phyloP scores from a whole-genome alignment of 345 rosid species.

The Arabidopsis arenosa region DNA sequence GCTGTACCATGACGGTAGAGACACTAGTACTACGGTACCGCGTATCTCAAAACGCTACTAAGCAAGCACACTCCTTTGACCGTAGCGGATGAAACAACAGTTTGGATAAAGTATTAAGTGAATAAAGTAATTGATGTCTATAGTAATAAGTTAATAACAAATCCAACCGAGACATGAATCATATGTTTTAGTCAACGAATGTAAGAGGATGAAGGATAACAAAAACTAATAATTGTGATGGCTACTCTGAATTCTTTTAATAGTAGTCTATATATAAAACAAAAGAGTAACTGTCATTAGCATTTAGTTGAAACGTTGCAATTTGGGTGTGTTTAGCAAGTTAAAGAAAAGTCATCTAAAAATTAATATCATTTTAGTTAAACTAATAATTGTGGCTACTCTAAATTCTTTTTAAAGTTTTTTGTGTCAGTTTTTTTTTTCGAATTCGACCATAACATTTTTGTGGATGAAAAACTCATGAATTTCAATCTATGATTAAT shows the following conservation, averaged over 20 bases:
- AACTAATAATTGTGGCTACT: no score
- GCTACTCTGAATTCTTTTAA: no score
- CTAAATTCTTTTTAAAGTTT: no score
- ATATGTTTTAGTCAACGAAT: neutral
- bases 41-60: conserved; percentile 71
- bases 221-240: no score
- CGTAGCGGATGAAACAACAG: conserved; percentile 22
- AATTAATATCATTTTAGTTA: no score
- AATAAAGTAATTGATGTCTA: neutral
- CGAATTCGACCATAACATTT: neutral
- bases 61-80: conserved; percentile 30
- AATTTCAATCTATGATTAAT: neutral
- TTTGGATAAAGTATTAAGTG: neutral
- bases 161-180: neutral
- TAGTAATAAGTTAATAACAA: neutral
- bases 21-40: conserved; percentile 64
- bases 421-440: no score
- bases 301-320: conserved; percentile 11
- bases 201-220: no score
- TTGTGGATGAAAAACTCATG: neutral
- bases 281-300: neutral
- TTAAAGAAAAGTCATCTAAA: neutral
- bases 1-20: conserved; percentile 71
- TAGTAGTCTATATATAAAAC: neutral
- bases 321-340: neutral